These are phyloP conservation scores for Kluyveromyces sp. DNA, from an alignment of 1,139 yeast species.

Conservation along the genomic window DNA sequence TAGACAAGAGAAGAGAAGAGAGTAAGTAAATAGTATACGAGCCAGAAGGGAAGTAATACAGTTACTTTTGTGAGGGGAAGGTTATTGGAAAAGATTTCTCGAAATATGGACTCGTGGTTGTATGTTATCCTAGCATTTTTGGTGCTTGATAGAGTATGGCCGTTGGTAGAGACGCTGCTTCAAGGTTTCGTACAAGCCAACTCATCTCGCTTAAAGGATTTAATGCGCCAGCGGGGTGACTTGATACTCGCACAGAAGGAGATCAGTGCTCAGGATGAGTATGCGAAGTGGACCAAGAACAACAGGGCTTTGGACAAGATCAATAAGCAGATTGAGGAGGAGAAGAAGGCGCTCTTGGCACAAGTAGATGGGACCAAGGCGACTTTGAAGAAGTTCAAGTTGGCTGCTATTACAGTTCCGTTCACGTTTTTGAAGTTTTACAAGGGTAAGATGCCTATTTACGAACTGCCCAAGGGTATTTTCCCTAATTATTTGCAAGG, in stretches of 20 bases:
- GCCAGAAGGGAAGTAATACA: too few relatives aligned
- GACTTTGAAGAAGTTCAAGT: slow-evolving; percentile 39
- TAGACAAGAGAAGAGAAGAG: too few relatives aligned
- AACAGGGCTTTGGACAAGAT: slow-evolving; percentile 64
- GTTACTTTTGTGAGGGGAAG: too few relatives aligned
- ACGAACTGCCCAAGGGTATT: slow-evolving; percentile 21
- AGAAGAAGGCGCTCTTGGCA: slow-evolving; percentile 46
- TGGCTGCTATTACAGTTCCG: slow-evolving; percentile 24
- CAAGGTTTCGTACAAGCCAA: slow-evolving; percentile 2
- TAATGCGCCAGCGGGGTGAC: slow-evolving; percentile 40
- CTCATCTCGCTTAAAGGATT: slow-evolving; percentile 11
- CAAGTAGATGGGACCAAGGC: slow-evolving; percentile 45
- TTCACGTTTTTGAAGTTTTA: slow-evolving; percentile 25
- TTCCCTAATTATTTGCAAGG: slow-evolving; percentile 26
- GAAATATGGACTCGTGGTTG: slow-evolving; percentile 19
- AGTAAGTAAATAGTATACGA: too few relatives aligned
- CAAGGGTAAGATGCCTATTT: slow-evolving; percentile 29
- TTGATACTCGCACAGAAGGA: slow-evolving; percentile 47
- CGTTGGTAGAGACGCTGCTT: slow-evolving; percentile 2
- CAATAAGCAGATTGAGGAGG: slow-evolving; percentile 41
- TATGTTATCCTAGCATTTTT: slow-evolving; percentile 22
- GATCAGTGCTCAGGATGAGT: slow-evolving; percentile 85
- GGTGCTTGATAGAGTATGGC: slow-evolving; percentile 16
- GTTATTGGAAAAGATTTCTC: too few relatives aligned
- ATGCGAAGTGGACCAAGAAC: slow-evolving; percentile 92